phyloP scores from a whole-genome alignment of 2,329 filamentous ascomycete species.

The Ceratocystis papillata region DNA sequence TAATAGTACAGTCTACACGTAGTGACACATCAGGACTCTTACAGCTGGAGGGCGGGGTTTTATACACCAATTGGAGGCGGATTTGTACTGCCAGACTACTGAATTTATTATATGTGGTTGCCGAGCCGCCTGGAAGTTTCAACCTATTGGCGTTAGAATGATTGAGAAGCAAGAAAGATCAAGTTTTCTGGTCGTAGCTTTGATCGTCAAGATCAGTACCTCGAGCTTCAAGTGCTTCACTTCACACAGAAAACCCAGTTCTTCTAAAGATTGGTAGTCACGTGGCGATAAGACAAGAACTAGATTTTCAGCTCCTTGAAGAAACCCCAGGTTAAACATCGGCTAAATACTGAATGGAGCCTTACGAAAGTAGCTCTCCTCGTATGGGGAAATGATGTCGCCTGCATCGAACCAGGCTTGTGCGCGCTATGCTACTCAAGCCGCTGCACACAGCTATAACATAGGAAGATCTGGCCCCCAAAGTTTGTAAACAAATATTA shows the following conservation, averaged over 20 bases:
- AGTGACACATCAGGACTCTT: too few relatives aligned
- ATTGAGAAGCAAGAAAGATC: background rate
- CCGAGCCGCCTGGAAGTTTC: background rate
- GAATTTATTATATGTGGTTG: background rate
- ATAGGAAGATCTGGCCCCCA: too few relatives aligned
- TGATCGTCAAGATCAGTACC: too few relatives aligned
- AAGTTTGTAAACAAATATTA: too few relatives aligned
- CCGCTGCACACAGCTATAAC: too few relatives aligned
- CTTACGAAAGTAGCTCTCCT: too few relatives aligned
- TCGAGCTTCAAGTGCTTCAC: background rate
- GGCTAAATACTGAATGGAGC: background rate
- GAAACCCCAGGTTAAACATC: background rate
- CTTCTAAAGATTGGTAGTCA: background rate
- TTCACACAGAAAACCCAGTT: constrained; percentile 13
- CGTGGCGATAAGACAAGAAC: constrained; percentile 12
- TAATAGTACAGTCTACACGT: background rate
- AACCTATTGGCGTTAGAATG: too few relatives aligned
- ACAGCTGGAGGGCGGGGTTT: background rate
- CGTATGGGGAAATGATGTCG: background rate
- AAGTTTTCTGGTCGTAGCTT: too few relatives aligned
- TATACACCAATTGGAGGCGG: background rate
- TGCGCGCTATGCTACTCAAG: too few relatives aligned
- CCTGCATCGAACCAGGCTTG: background rate
- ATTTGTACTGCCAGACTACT: background rate
- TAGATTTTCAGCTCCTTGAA: too few relatives aligned